Evolutionary conservation across 768 basidiomycete species (phyloP).

Genomic region (Kwoniella dendrophila): DNA sequence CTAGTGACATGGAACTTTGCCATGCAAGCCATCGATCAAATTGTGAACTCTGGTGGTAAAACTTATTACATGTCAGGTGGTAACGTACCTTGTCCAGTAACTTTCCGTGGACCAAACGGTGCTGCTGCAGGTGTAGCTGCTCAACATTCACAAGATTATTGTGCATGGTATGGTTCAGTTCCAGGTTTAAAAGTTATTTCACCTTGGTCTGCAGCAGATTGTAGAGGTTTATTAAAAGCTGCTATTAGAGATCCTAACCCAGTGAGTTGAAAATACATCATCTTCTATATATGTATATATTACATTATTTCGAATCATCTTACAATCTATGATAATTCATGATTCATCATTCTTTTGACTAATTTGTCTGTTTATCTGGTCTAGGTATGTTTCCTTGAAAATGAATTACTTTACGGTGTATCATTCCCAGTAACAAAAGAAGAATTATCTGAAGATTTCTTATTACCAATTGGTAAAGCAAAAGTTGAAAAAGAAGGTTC

Average conservation of each 20-base stretch:
- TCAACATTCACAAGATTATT: slow-evolving; percentile 33
- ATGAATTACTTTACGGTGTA: slow-evolving; percentile 98
- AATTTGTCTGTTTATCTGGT: neutral
- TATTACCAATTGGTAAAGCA: slow-evolving; percentile 94
- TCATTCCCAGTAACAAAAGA: slow-evolving; percentile 94
- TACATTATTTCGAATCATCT: too few relatives aligned
- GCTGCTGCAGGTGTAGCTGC: slow-evolving; percentile 88
- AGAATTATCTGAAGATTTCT: slow-evolving; percentile 92
- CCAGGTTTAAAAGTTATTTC: slow-evolving; percentile 97
- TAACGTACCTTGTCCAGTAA: slow-evolving; percentile 96
- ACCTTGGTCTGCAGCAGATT: slow-evolving; percentile 98
- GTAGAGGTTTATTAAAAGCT: slow-evolving; percentile 94
- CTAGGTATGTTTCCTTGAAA: slow-evolving; percentile 91
- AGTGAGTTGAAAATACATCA: slow-evolving; percentile 50
- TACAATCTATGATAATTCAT: neutral
- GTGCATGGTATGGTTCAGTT: slow-evolving; percentile 60
- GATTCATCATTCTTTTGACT: neutral
- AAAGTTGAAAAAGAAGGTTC: slow-evolving; percentile 91
- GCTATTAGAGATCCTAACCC: slow-evolving; percentile 99
- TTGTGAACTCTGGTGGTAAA: slow-evolving; percentile 99
- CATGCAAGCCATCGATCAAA: slow-evolving; percentile 98
- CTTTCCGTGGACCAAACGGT: slow-evolving; percentile 99
- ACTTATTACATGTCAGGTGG: slow-evolving; percentile 99
- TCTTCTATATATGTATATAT: neutral
- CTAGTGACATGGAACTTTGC: slow-evolving; percentile 97